Evolutionary conservation across 2,329 filamentous ascomycete genomes (phyloP), one percentile per base, ranked within the genome.

Genomic region (Pseudogymnoascus destructans): DNA sequence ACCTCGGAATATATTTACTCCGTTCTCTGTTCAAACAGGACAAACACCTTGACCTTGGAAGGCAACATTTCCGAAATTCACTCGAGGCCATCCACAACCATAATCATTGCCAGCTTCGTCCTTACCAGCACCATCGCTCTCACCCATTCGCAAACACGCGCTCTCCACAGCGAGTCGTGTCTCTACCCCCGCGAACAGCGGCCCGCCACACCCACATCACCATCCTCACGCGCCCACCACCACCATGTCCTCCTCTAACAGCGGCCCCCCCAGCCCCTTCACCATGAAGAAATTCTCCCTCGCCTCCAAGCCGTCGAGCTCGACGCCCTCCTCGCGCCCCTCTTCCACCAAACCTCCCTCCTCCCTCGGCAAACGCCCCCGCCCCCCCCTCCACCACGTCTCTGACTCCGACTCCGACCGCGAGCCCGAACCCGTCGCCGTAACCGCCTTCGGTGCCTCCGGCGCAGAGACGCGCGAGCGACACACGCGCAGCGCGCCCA

Each of bases 401-500:
- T 56, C 54, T 0, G 54, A 56, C 54, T 56, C 54, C 13, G 54
- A 56, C 30, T 56, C 54, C 17, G 54, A 56, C 30, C 30, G 27
- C 21, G 54, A 33, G 17, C 54, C 54, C 11, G 33, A 56, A 4
- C 30, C 17, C 7, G 30, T 56, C 11, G 54, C 54, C 30, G 54
- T 56, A n/a, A 56, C 54, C 11, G n/a, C 17, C 17, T 36, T 56
- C 9, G 54, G 30, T 10, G 30, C 54, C 9, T 15, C 54, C 1
- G 54, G 54, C 30, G 54, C 54, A 27, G 33, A 56, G 33, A 23
- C 54, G 23, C 42, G 23, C 42, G 42, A 52, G 42, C 42, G 42
- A n/a, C 42, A 52, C n/a, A 52, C 42, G 0, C 42, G 42, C 25
- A 30, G 42, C n/a, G 23, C 74, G 6, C 73, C 81, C 46, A 73